A percentile compares a stretch with the other conserved stretches of the same genome.
These are phyloP conservation scores for Lotmaria passim DNA, from an alignment of 208 protist species.

Conservation along the genomic window DNA sequence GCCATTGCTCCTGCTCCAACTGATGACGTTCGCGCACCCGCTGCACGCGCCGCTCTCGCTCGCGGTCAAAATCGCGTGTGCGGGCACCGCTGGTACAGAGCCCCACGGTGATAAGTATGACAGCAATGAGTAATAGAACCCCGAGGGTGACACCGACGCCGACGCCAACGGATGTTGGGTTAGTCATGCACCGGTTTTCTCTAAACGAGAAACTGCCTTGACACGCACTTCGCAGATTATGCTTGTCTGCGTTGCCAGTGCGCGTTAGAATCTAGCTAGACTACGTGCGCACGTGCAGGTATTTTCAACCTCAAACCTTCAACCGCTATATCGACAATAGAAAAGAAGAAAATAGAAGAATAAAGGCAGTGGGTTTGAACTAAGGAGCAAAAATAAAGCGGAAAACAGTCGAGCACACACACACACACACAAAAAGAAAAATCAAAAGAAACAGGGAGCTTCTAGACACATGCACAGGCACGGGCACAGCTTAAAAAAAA, in stretches of 20 bases:
- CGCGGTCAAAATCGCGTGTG: conserved; percentile 11
- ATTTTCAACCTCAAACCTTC: too few relatives aligned
- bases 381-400: too few relatives aligned
- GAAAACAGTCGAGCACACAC: not conserved
- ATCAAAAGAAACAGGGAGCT: not conserved
- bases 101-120: conserved; percentile 6
- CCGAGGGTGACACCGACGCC: conserved; percentile 27
- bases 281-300: too few relatives aligned
- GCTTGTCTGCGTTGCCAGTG: too few relatives aligned
- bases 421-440: not conserved
- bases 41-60: conserved; percentile 30
- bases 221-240: too few relatives aligned
- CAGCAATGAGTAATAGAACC: conserved; percentile 6
- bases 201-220: too few relatives aligned
- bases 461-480: too few relatives aligned
- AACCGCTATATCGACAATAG: too few relatives aligned
- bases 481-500: not conserved
- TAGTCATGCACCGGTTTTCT: conserved; percentile 10
- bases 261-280: too few relatives aligned
- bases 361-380: too few relatives aligned
- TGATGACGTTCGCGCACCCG: conserved; percentile 21
- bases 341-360: too few relatives aligned
- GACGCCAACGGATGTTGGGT: not conserved
- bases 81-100: conserved; percentile 8
- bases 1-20: conserved; percentile 49